Conservation (phyloP, 116 monocot species). For the Dioscorea cayenensis region DNA sequence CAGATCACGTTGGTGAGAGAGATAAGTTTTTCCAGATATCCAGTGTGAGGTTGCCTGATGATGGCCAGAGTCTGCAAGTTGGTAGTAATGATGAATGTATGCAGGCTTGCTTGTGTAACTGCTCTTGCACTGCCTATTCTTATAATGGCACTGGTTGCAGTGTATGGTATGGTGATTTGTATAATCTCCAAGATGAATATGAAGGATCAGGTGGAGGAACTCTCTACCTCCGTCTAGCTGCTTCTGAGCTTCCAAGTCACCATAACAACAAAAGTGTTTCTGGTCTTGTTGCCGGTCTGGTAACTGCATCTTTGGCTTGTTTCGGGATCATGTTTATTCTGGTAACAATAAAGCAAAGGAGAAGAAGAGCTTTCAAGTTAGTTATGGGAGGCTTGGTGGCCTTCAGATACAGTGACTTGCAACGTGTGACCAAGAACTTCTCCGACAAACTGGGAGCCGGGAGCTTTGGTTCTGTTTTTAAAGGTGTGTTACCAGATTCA, state of each 20-base stretch:
- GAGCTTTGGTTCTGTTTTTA: conserved; percentile 5
- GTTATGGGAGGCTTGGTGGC: too few relatives aligned
- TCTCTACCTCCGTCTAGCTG: conserved; percentile 1
- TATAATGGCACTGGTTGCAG: not conserved
- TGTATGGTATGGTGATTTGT: not conserved
- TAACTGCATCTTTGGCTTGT: too few relatives aligned
- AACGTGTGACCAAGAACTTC: conserved; percentile 21
- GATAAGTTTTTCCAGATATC: not conserved
- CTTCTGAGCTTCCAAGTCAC: not conserved
- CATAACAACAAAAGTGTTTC: too few relatives aligned
- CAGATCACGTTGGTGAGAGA: too few relatives aligned
- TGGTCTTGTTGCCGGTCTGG: too few relatives aligned
- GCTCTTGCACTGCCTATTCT: not conserved
- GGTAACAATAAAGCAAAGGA: too few relatives aligned
- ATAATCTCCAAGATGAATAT: not conserved
- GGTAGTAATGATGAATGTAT: not conserved
- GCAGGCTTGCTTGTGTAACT: not conserved
- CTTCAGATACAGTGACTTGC: too few relatives aligned
- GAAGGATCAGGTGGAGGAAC: not conserved
- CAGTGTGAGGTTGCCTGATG: not conserved
- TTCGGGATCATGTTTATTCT: too few relatives aligned
- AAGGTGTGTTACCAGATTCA: not conserved
- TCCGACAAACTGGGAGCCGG: conserved; percentile 1
- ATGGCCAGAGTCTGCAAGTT: not conserved
- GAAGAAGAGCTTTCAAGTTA: too few relatives aligned